A percentile compares a stretch with the other conserved stretches of the same genome.
Evolutionary conservation across 2,329 filamentous ascomycete genomes (phyloP).

Genomic region (Sclerotinia trifoliorum): DNA sequence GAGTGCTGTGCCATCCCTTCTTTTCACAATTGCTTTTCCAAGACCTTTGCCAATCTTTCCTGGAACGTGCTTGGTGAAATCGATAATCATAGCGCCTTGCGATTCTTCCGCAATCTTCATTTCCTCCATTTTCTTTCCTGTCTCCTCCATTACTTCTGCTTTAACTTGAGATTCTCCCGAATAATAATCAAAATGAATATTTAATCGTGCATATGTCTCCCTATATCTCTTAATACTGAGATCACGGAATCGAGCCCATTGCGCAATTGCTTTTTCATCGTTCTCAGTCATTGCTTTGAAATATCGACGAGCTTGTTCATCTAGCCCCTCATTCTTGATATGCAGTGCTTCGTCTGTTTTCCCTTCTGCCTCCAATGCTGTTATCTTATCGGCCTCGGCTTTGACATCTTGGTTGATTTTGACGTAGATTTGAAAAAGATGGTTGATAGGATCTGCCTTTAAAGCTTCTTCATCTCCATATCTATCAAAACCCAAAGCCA

Average conservation of each 20-base stretch:
- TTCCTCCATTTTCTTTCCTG: constrained; percentile 61
- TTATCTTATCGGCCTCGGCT: constrained; percentile 65
- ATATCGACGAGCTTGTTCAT: constrained; percentile 72
- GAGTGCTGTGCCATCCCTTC: constrained; percentile 71
- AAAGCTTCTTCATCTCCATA: constrained; percentile 74
- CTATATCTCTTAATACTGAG: constrained; percentile 66
- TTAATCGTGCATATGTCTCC: constrained; percentile 66
- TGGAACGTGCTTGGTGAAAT: constrained; percentile 66
- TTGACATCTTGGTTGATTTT: constrained; percentile 64
- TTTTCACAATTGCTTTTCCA: constrained; percentile 68
- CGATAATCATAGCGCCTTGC: constrained; percentile 69
- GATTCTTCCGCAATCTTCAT: constrained; percentile 66
- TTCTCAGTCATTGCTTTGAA: constrained; percentile 72
- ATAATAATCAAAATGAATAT: constrained; percentile 69
- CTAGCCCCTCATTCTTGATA: constrained; percentile 57
- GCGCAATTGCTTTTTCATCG: constrained; percentile 57
- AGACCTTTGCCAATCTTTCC: constrained; percentile 68
- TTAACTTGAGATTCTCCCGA: constrained; percentile 73
- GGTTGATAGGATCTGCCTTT: constrained; percentile 72
- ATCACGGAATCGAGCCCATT: constrained; percentile 66
- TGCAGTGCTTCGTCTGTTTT: constrained; percentile 49
- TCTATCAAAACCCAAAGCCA: constrained; percentile 71
- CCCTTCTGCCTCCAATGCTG: constrained; percentile 43
- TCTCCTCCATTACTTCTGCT: constrained; percentile 63
- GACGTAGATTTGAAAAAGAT: constrained; percentile 80